A percentile compares a stretch with the other conserved stretches of the same genome.
These are phyloP conservation scores for Aspergillus kassunensis DNA, from an alignment of 495 filamentous ascomycete genomes.

Conservation along the genomic window DNA sequence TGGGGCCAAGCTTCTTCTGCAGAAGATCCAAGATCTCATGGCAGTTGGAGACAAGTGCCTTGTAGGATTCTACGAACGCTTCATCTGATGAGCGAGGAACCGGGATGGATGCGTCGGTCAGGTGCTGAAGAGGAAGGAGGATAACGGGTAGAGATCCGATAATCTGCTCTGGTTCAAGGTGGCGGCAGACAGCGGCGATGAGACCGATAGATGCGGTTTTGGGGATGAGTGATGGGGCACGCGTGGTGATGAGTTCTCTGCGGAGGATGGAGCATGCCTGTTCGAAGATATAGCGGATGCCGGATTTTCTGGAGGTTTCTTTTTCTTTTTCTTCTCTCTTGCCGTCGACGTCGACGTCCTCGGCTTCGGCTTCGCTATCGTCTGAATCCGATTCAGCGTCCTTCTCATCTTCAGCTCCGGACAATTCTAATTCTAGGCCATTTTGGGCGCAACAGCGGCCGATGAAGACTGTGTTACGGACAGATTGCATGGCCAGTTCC, in stretches of 20 bases:
- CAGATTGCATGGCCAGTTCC: constrained; percentile 64
- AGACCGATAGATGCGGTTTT: constrained; percentile 76
- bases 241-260: constrained; percentile 64
- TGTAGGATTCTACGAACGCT: constrained; percentile 61
- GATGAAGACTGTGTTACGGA: constrained; percentile 75
- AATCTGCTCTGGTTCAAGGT: constrained; percentile 55
- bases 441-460: constrained; percentile 64
- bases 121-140: constrained; percentile 74
- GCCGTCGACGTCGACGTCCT: constrained; percentile 29
- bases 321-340: too few relatives aligned
- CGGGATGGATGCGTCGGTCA: constrained; percentile 75
- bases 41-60: constrained; percentile 61
- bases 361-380: constrained; percentile 37
- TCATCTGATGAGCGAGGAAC: constrained; percentile 61
- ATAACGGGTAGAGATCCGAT: constrained; percentile 55
- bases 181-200: constrained; percentile 56
- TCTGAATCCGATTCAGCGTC: constrained; percentile 36
- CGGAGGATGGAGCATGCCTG: constrained; percentile 74
- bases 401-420: constrained; percentile 31
- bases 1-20: constrained; percentile 80
- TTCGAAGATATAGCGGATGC: constrained; percentile 68
- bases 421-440: constrained; percentile 50
- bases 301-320: constrained; percentile 30
- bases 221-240: constrained; percentile 55
- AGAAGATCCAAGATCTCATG: constrained; percentile 69